Conservation (phyloP, 1,284 basidiomycete genomes). For the Macrocybe sp. region DNA sequence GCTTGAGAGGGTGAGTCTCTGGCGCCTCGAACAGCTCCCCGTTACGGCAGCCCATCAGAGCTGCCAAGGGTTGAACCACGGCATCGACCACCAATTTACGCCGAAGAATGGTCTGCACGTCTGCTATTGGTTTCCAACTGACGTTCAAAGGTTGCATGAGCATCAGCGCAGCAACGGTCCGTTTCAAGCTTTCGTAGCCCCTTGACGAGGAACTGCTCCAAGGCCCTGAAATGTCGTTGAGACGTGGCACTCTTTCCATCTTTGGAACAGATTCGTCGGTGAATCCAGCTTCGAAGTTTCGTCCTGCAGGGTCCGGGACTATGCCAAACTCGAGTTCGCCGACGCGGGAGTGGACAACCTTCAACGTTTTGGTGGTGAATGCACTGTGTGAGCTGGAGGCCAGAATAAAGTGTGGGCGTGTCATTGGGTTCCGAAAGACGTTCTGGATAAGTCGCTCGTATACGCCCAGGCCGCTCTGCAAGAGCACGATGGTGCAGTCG, state of each 20-base stretch:
- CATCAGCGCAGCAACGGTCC: conserved; percentile 66
- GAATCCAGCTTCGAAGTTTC: conserved; percentile 54
- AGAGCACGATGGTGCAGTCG: conserved; percentile 78
- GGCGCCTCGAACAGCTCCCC: conserved; percentile 57
- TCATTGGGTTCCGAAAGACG: conserved; percentile 69
- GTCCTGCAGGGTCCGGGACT: conserved; percentile 61
- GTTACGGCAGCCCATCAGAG: conserved; percentile 78
- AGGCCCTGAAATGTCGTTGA: conserved; percentile 52
- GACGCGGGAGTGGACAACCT: conserved; percentile 70
- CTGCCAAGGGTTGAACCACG: conserved; percentile 86
- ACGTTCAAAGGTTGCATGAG: conserved; percentile 54
- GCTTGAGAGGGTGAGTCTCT: conserved; percentile 40
- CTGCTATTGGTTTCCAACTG: conserved; percentile 65
- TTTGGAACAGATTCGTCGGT: conserved; percentile 27
- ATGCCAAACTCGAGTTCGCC: conserved; percentile 80
- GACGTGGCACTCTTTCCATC: conserved; percentile 35
- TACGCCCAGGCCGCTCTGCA: conserved; percentile 92
- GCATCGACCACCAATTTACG: conserved; percentile 86
- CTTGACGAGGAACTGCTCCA: conserved; percentile 31
- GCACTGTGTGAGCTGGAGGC: conserved; percentile 83
- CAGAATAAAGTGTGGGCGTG: conserved; percentile 84
- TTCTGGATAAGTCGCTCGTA: conserved; percentile 72
- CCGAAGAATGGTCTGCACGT: conserved; percentile 70
- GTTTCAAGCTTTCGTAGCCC: conserved; percentile 56
- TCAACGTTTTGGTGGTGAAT: conserved; percentile 45